A percentile compares a stretch with the other conserved stretches of the same genome.
Evolutionary conservation across 805 yeast genomes (phyloP).

Genomic region (Yarrowia sp.): DNA sequence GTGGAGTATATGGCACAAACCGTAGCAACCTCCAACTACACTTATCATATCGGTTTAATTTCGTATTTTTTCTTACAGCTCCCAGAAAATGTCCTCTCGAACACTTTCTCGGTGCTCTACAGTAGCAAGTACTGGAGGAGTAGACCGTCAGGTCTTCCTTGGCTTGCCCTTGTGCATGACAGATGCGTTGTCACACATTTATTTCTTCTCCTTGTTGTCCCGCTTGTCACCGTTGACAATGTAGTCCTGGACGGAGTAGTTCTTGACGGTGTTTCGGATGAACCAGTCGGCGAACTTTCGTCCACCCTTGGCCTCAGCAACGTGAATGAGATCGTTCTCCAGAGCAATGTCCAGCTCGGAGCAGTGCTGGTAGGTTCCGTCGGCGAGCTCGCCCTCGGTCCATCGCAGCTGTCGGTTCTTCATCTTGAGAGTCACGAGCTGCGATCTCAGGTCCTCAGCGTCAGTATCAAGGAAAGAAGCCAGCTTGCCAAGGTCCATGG

Average conservation of each 20-base stretch:
- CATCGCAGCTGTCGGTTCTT: conserved; percentile 47
- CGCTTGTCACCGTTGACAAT: conserved; percentile 36
- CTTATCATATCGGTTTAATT: too few species aligned
- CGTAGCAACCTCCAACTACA: too few species aligned
- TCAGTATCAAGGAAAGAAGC: conserved; percentile 42
- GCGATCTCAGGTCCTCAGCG: conserved; percentile 40
- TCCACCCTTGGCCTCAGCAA: conserved; percentile 46
- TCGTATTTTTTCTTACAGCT: too few species aligned
- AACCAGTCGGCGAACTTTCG: conserved; percentile 52
- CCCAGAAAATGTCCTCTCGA: too few species aligned
- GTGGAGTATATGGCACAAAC: too few species aligned
- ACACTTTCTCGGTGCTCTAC: too few species aligned
- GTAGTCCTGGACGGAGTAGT: conserved; percentile 45
- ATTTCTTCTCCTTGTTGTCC: neutral
- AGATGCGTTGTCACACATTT: too few species aligned
- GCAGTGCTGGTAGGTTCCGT: conserved; percentile 43
- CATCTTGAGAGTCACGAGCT: conserved; percentile 45
- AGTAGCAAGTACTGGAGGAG: too few species aligned
- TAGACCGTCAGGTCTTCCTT: too few species aligned
- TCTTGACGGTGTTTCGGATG: conserved; percentile 46
- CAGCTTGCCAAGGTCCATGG: conserved; percentile 45
- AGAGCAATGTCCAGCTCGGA: conserved; percentile 47
- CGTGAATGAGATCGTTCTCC: conserved; percentile 43
- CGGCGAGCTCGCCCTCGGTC: conserved; percentile 43
- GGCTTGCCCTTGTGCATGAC: too few species aligned